Base-by-base conservation (phyloP, 2,329 filamentous ascomycete genomes). In the Aspergillus puulaauensis region DNA sequence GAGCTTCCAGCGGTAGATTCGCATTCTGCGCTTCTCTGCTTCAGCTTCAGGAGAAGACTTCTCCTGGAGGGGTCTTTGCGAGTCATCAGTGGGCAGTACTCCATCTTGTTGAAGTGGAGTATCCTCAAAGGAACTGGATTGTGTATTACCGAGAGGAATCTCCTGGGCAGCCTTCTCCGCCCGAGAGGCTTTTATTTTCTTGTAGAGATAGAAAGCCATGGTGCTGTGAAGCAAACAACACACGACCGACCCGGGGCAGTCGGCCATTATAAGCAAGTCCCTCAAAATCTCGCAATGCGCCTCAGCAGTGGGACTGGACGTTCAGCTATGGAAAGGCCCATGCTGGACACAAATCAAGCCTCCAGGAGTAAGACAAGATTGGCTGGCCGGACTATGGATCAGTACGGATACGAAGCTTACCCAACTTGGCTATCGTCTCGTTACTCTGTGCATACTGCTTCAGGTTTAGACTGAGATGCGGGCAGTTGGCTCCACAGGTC, bases 1-100 rank as follows among this genome's bases (percentile, higher is more conserved):
- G 11, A 89, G 69, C 65, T 83, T 88, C 78, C 78, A 83, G 51
- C 86, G 78, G 65, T 88, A 80, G 45, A 72, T 73, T n/a, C 70
- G 68, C 31, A 66, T 64, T 14, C 68, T 58, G 37, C 66, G 70
- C 50, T 73, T 74, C 47, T 78, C 45, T 8, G 43, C 35, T 24
- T 19, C 37, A 1, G 8, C 15, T 41, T 44, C 27, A 11, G 45
- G 46, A 0, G 45, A 24, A 3, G 23, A 17, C 15, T 54, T 48
- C n/a, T 49, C 45, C 1, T 23, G 11, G 8, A 23, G 37, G 5
- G 4, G 33, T 11, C 2, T 23, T 4, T 21, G 37, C n/a, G 23
- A 11, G 27, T 48, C 17, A 24, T 8, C 15, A 6, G 15, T 35
- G 24, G 49, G 8, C 3, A 52, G 7, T 7, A 8, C 11, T 15